Conservation (phyloP, 2,329 filamentous ascomycete species). For the Fusarium hostae region DNA sequence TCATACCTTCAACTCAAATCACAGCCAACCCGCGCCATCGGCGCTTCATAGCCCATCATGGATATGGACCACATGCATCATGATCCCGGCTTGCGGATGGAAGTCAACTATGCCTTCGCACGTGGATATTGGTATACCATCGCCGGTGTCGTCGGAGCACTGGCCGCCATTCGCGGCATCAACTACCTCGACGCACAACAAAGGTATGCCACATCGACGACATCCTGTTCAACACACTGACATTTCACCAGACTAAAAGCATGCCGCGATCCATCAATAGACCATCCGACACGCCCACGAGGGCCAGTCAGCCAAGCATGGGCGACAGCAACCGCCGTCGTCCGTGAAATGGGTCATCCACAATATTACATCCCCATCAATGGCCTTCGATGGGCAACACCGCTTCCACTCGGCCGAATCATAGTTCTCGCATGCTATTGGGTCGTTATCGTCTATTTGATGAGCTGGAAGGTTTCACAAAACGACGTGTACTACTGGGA, state of each 20-base stretch:
- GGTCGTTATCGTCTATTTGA: constrained; percentile 68
- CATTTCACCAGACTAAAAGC: constrained; percentile 56
- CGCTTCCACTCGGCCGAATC: constrained; percentile 67
- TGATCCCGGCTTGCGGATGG: constrained; percentile 50
- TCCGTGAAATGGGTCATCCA: constrained; percentile 66
- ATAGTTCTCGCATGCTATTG: constrained; percentile 67
- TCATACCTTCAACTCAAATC: background rate
- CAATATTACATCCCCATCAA: constrained; percentile 61
- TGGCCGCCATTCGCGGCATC: constrained; percentile 55
- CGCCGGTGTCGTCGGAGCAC: constrained; percentile 58
- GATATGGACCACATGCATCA: constrained; percentile 47
- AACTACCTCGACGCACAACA: constrained; percentile 55
- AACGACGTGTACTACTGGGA: constrained; percentile 69
- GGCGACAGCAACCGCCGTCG: constrained; percentile 68
- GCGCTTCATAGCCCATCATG: constrained; percentile 44
- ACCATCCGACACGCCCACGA: constrained; percentile 64
- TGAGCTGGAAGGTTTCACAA: constrained; percentile 60
- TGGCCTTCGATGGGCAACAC: constrained; percentile 65
- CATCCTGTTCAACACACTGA: accelerated
- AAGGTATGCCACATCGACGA: constrained; percentile 49
- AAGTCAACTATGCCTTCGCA: constrained; percentile 62
- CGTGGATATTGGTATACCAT: constrained; percentile 69
- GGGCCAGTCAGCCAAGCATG: constrained; percentile 60
- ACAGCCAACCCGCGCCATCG: background rate
- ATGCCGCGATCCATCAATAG: constrained; percentile 55